Evolutionary conservation across 2,329 filamentous ascomycete species (phyloP).

Genomic region (Trichoderma koningii): DNA sequence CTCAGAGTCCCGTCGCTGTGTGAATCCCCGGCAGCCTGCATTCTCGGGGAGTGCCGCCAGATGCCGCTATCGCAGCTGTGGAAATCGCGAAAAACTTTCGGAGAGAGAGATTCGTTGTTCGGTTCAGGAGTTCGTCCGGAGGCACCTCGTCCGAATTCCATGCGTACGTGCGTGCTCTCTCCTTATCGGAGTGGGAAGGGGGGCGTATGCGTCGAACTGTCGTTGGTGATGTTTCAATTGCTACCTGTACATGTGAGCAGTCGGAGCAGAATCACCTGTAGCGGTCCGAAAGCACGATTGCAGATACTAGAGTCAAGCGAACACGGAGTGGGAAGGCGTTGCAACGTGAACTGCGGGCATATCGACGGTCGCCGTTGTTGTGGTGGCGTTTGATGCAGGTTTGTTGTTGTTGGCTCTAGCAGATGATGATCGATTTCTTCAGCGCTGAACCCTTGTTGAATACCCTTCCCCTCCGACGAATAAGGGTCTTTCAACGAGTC

Average conservation of each 20-base stretch:
- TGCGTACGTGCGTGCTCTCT: not conserved
- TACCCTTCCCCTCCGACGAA: not conserved
- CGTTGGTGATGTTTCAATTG: not conserved
- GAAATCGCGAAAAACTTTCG: constrained; percentile 6
- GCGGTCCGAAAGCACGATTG: not conserved
- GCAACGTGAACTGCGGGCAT: not conserved
- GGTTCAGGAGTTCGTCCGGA: too few relatives aligned
- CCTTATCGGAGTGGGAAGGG: not conserved
- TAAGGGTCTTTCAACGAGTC: not conserved
- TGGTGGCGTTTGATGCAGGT: not conserved
- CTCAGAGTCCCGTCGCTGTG: not conserved
- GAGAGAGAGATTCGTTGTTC: not conserved
- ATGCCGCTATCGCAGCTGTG: constrained; percentile 12
- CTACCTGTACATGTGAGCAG: too few relatives aligned
- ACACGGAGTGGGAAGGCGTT: not conserved
- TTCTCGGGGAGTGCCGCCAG: constrained; percentile 3
- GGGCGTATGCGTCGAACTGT: not conserved
- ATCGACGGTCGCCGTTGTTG: not conserved
- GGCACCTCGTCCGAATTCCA: too few relatives aligned
- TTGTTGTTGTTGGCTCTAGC: not conserved
- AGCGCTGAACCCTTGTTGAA: not conserved
- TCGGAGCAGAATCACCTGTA: not conserved
- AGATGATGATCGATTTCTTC: not conserved
- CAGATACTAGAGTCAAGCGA: not conserved
- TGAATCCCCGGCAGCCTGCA: not conserved